Evolutionary conservation across 139 green algal genomes (phyloP).

Genomic region (Chlorella sp.): DNA sequence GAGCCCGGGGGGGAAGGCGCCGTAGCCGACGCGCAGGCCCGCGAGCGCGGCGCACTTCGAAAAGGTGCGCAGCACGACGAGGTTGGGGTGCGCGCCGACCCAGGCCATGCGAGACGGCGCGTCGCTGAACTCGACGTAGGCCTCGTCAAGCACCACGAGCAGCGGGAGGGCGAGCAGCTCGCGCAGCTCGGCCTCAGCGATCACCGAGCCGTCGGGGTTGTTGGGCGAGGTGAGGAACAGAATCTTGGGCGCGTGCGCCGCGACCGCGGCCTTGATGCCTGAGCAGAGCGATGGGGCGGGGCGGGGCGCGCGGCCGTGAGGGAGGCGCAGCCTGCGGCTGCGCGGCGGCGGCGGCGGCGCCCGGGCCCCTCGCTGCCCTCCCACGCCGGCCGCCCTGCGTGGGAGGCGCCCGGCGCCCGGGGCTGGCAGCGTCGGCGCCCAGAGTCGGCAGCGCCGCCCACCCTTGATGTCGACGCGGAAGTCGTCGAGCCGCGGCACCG

Average conservation of each 20-base stretch:
- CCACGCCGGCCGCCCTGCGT: no score
- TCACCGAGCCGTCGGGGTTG: constrained; percentile 96
- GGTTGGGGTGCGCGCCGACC: constrained; percentile 80
- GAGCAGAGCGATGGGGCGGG: not conserved
- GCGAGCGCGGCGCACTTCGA: constrained; percentile 90
- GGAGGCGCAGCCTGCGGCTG: not conserved
- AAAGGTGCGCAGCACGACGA: constrained; percentile 98
- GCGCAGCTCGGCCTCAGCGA: constrained; percentile 80
- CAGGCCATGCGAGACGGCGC: constrained; percentile 68
- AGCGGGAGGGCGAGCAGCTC: constrained; percentile 80
- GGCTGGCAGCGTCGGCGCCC: no score
- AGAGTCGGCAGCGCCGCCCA: constrained; percentile 30
- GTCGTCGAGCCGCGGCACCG: constrained; percentile 78
- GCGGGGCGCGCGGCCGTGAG: not conserved
- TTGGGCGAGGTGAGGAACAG: constrained; percentile 99
- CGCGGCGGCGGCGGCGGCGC: not conserved
- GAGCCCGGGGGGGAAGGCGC: constrained; percentile 72
- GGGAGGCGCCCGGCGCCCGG: no score
- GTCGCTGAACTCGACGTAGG: constrained; percentile 97
- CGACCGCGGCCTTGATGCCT: constrained; percentile 72
- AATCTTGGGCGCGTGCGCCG: constrained; percentile 88
- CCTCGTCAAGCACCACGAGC: constrained; percentile 98
- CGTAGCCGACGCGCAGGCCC: constrained; percentile 66
- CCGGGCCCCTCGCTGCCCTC: no score
- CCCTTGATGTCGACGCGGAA: constrained; percentile 91